Evolutionary conservation across 2,329 filamentous ascomycete species (phyloP), one percentile per base, ranked within the genome.

Genomic region (Aspergillus sojae): DNA sequence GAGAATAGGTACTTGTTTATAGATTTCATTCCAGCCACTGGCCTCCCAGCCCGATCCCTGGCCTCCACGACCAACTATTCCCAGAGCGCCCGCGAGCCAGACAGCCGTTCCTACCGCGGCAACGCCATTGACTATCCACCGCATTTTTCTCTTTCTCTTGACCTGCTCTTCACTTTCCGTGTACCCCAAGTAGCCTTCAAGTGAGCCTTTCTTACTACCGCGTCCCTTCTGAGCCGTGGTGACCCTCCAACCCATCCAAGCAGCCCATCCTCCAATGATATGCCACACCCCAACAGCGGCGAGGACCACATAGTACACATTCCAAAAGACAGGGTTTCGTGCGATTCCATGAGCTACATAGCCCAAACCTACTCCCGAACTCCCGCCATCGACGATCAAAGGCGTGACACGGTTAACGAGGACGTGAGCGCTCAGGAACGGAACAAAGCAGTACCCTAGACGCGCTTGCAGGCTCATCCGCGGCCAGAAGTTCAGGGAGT

Each of bases 271-370:
- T 87, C 93, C 96, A 9, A 91, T 86, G 75, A 94, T 88, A 80
- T 97, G 94, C 64, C 89, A 91, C 28, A 86, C 88, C 0, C 88
- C 91, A 0, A 89, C 79, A 19, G 81, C 81, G 7, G 97, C 81
- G 56, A 97, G 82, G 1, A 88, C 84, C 1, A 82, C 72, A 75
- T 96, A 97, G 1, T 90, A 89, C 1, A 84, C 70, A 75, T 88
- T 90, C n/a, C 91, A 87, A 10, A 90, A 75, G 1, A 84, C 68
- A 0, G 89, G 88, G 71, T 92, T 89, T 16, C 87, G 85, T 34
- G 91, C 88, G 73, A 97, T 95, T 3, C 92, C 92, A 78, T 98
- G 94, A 14, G 89, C 88, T 9, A 97, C 89, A 75, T 91, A 98
- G 14, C 88, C 89, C 14, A 98, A 81, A 0, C 92, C 91, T 46